These are phyloP conservation scores for Paecilomyces formosus DNA, from an alignment of 2,329 filamentous ascomycete genomes.

Conservation along the genomic window DNA sequence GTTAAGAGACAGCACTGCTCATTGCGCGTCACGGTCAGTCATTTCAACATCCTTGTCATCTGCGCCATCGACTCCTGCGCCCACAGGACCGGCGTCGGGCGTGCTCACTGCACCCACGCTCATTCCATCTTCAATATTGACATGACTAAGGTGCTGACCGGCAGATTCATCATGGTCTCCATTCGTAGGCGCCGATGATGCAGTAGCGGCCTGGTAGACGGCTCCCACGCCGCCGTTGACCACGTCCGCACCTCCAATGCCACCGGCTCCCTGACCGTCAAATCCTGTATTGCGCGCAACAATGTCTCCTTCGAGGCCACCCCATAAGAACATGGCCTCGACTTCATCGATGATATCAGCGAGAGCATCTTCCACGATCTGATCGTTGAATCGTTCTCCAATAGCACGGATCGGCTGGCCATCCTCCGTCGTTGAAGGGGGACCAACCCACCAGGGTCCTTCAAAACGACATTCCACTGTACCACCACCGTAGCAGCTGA, in stretches of 20 bases:
- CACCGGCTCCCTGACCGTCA: constrained; percentile 17
- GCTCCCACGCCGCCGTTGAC: constrained; percentile 24
- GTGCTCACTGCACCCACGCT: constrained; percentile 15
- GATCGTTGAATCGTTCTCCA: constrained; percentile 76
- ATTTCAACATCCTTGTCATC: constrained; percentile 17
- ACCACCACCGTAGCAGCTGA: constrained; percentile 86
- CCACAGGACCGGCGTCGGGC: constrained; percentile 11
- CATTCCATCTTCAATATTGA: constrained; percentile 15
- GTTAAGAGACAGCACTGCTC: not conserved
- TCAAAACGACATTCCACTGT: constrained; percentile 92
- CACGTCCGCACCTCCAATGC: constrained; percentile 23
- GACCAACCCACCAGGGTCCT: constrained; percentile 84
- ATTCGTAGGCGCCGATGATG: constrained; percentile 4
- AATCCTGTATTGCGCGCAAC: constrained; percentile 15
- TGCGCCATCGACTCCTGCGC: constrained; percentile 8
- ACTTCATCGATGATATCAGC: constrained; percentile 94
- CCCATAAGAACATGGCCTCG: constrained; percentile 61
- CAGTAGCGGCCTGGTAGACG: constrained; percentile 18
- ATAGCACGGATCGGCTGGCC: constrained; percentile 50
- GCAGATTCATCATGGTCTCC: constrained; percentile 6
- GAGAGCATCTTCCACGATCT: constrained; percentile 88
- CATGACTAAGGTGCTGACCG: constrained; percentile 13
- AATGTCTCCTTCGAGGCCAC: constrained; percentile 26
- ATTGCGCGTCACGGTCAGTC: not conserved
- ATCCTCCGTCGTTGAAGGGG: constrained; percentile 46